These are phyloP conservation scores for Saccharum hybrid DNA, from an alignment of 202 grass and related monocot species.

Conservation along the genomic window DNA sequence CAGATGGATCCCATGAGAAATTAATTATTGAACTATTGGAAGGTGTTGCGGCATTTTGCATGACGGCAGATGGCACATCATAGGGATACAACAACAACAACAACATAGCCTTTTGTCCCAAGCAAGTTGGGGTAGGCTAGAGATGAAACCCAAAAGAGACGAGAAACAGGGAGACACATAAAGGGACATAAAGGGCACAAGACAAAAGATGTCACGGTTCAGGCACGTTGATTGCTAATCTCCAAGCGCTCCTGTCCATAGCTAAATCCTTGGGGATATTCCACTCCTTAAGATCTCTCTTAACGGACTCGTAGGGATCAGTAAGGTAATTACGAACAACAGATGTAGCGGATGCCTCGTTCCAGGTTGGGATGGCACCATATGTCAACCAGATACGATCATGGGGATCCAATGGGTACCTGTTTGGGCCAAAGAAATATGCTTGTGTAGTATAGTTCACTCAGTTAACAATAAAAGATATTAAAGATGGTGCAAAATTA, in stretches of 20 bases:
- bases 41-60: constrained; percentile 48
- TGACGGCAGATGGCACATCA: constrained; percentile 42
- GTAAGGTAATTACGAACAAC: constrained; percentile 26
- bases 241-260: too few species aligned
- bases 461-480: not conserved
- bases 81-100: too few species aligned
- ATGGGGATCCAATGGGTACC: constrained; percentile 52
- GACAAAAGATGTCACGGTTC: too few species aligned
- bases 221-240: too few species aligned
- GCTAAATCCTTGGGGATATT: too few species aligned
- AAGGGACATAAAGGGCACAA: too few species aligned
- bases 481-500: not conserved
- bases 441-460: not conserved
- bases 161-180: too few species aligned
- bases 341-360: constrained; percentile 31
- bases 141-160: too few species aligned
- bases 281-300: too few species aligned
- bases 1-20: constrained; percentile 44
- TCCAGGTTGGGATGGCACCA: constrained; percentile 32
- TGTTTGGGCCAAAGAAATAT: constrained; percentile 39
- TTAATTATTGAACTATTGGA: constrained; percentile 34
- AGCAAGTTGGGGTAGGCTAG: too few species aligned
- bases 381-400: constrained; percentile 53
- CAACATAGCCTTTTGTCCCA: too few species aligned
- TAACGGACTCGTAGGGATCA: too few species aligned